Base-by-base conservation (phyloP, 768 basidiomycete genomes). In the Suillus fuscotomentosus region DNA sequence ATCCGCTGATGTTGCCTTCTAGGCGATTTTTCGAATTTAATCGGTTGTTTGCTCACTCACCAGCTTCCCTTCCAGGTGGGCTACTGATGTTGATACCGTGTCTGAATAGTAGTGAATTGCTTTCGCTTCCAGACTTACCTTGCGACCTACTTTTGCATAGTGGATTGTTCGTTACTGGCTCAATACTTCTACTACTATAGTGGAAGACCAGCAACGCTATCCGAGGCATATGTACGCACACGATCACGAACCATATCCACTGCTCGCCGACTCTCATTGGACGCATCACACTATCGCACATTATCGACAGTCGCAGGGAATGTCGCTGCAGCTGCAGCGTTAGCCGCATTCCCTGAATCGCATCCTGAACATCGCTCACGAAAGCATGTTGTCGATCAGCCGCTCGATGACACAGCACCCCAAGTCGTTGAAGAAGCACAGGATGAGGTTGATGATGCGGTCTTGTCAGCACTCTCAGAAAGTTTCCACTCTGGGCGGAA, bases 31-130 rank as follows among this genome's bases (percentile, higher is more conserved):
- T 95, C 95, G 22, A 99, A 99, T 76, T 83, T 99, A 38, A 75
- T 99, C 64, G 96, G 94, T 11, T 95, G 94, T 73, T 78, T 98
- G 65, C 81, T 99, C 62, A 99, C 97, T 3, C 85, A 90, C 70
- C 97, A 99, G 73, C 83, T 97, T 17, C 94, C 95, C 24, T 99
- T 99, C 76, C 97, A 99, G 79, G 95, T 94, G 75, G 70, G 85
- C 71, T 8, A 20, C 43, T 63, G 55, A 42, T 17, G 24, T 22
- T 45, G 60, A 31, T 59, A 62, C 47, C 57, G 39, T 54, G 22
- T 60, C 27, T 69, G 68, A 41, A 61, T 61, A 17, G 70, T 62
- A 50, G 53, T 65, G 57, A 53, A 60, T 63, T 36, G 34, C 61
- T 15, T 41, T 50, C 61, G 63, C 48, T 50, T 14, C 24, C 22